Base-by-base conservation (phyloP, 2,329 filamentous ascomycete genomes). In the Stagonosporopsis chrysanthemi region DNA sequence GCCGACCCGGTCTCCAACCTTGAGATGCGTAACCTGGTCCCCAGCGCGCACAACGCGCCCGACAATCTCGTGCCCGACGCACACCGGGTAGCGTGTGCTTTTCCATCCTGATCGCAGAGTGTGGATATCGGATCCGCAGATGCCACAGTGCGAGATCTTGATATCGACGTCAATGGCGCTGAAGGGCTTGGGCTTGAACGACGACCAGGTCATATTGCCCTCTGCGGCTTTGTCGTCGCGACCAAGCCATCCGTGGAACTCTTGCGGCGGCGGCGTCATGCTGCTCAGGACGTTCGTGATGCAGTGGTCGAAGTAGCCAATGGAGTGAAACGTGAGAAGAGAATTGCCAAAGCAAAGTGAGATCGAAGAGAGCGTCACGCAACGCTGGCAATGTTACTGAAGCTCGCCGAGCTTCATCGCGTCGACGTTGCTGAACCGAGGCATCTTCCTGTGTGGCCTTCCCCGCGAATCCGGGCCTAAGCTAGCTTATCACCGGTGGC, bases 1-100 rank as follows among this genome's bases (percentile, higher is more conserved):
- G 42, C 83, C 83, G 11, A 81, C 81, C 6, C 86, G 82, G 68
- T 89, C 86, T 41, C 88, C 88, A 29, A 88, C 67, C 48, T 83
- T 80, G 73, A 90, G 80, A 24, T 77, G 70, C 19, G 74, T 77
- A 12, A 80, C 63, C 58, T 59, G 64, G 26, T 52, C 63, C 12
- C 77, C 78, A 1, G 75, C 61, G n/a, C 73, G 71, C 5, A 76
- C 72, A 31, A 77, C 67, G 26, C 68, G 67, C 6, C 78, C 78
- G 38, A 79, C 68, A 42, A 79, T 79, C 56, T 79, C 78, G 61
- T 80, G 78, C 14, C 78, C 78, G 6, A 78, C 76, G 60, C 75
- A 76, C 38, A 71, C 68, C 17, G 77, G 77, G 63, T 77, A 79
- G 58, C 79, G 77, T n/a, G 74, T 81, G 24, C 78, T 66, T 12